Evolutionary conservation across 83 land plant genomes (phyloP).

Genomic region (Thuja plicata): DNA sequence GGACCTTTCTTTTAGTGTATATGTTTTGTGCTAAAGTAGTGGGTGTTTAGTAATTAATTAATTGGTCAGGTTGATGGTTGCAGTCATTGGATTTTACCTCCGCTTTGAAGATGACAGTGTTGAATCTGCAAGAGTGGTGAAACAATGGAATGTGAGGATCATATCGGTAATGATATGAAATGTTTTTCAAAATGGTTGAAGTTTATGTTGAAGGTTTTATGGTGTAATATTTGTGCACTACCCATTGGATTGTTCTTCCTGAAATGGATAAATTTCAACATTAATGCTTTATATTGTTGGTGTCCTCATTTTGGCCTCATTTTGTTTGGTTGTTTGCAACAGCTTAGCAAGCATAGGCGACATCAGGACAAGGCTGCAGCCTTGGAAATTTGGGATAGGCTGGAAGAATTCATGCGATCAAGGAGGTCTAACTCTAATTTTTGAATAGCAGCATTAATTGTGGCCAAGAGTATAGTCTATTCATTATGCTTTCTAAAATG

Average conservation of each 20-base stretch:
- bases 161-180: constrained; percentile 60
- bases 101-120: constrained; percentile 99
- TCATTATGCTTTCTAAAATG: not conserved
- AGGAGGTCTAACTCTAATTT: constrained; percentile 19
- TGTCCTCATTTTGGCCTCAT: not conserved
- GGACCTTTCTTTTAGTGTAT: not conserved
- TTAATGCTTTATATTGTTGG: not conserved
- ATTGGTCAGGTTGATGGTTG: constrained; percentile 17
- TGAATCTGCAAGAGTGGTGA: constrained; percentile 89
- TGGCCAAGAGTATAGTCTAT: not conserved
- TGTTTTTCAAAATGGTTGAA: not conserved
- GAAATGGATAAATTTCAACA: not conserved
- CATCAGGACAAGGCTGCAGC: constrained; percentile 98
- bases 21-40: not conserved
- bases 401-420: constrained; percentile 77
- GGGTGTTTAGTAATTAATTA: not conserved
- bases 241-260: not conserved
- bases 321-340: constrained; percentile 18
- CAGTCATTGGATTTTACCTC: constrained; percentile 93
- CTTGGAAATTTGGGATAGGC: constrained; percentile 88
- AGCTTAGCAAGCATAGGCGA: constrained; percentile 97
- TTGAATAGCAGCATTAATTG: not conserved
- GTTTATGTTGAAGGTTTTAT: not conserved
- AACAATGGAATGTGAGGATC: constrained; percentile 99
- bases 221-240: too few relatives aligned